Evolutionary conservation across 2,329 filamentous ascomycete genomes (phyloP).

Genomic region (Exophiala spinifera): DNA sequence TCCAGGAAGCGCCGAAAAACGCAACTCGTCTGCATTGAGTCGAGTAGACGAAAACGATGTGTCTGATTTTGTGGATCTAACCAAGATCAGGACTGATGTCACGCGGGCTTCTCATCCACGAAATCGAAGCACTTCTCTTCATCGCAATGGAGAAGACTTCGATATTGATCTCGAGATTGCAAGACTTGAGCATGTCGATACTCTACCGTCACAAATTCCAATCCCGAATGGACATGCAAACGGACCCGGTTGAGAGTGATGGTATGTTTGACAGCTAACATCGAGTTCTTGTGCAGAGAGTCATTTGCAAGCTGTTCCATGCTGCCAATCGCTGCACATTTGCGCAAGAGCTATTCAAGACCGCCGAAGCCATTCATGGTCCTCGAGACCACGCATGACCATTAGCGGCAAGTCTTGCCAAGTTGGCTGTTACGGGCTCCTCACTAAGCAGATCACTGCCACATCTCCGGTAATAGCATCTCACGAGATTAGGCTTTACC

Average conservation of each 20-base stretch:
- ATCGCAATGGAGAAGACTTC: conserved; percentile 3
- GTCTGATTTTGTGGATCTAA: conserved; percentile 46
- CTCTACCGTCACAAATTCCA: conserved; percentile 14
- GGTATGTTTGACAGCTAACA: background rate
- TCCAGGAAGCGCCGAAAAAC: conserved; percentile 7
- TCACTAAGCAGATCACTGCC: background rate
- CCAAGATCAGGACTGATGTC: conserved; percentile 42
- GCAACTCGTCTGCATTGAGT: conserved; percentile 4
- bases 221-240: conserved; percentile 6
- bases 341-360: too few relatives aligned
- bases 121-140: conserved; percentile 8
- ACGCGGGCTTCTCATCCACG: conserved; percentile 36
- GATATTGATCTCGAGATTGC: conserved; percentile 24
- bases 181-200: conserved; percentile 24
- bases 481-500: conserved; percentile 8
- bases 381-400: too few relatives aligned
- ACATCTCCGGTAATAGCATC: background rate
- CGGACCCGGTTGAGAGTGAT: background rate
- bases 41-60: conserved; percentile 33
- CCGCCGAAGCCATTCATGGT: too few relatives aligned
- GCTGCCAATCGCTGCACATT: too few relatives aligned
- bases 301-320: too few relatives aligned
- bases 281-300: too few relatives aligned
- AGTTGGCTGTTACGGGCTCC: background rate
- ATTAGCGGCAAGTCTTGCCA: background rate